Evolutionary conservation across 169 alveolate species (phyloP).

Genomic region (Theileria sp.): DNA sequence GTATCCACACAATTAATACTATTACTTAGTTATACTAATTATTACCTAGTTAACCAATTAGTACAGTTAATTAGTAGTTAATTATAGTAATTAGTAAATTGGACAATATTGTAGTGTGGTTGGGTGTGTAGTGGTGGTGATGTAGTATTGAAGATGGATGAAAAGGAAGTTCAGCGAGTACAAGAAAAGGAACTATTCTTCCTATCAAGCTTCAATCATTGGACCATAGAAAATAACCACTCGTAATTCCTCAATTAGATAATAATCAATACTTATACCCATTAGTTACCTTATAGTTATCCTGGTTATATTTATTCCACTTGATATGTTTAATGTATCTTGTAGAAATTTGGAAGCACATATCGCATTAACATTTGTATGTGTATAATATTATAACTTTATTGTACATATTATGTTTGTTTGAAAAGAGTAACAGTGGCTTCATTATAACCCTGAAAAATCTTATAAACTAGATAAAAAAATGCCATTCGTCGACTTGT

Average conservation of each 20-base stretch:
- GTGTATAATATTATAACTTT: neutral
- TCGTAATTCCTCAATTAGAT: neutral
- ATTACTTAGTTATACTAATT: no score
- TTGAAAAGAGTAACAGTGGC: constrained; percentile 6
- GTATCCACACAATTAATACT: no score
- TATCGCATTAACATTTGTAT: constrained; percentile 5
- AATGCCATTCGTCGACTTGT: neutral
- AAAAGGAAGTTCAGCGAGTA: constrained; percentile 2
- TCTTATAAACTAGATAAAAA: neutral
- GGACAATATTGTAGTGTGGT: constrained; percentile 48
- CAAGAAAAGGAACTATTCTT: constrained; percentile 36
- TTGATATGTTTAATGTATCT: neutral
- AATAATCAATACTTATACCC: no score
- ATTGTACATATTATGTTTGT: neutral
- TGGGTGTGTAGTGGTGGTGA: constrained; percentile 43
- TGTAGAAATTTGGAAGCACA: constrained; percentile 1
- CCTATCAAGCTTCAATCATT: constrained; percentile 48
- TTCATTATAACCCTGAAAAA: neutral
- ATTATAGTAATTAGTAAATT: no score
- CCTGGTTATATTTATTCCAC: no score
- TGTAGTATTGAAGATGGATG: constrained; percentile 29
- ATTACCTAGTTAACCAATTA: no score
- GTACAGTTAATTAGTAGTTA: no score
- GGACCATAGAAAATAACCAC: constrained; percentile 55
- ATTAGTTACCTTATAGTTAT: no score